Evolutionary conservation across 2,329 filamentous ascomycete genomes (phyloP).

Genomic region (Cladosporium cucumerinum): DNA sequence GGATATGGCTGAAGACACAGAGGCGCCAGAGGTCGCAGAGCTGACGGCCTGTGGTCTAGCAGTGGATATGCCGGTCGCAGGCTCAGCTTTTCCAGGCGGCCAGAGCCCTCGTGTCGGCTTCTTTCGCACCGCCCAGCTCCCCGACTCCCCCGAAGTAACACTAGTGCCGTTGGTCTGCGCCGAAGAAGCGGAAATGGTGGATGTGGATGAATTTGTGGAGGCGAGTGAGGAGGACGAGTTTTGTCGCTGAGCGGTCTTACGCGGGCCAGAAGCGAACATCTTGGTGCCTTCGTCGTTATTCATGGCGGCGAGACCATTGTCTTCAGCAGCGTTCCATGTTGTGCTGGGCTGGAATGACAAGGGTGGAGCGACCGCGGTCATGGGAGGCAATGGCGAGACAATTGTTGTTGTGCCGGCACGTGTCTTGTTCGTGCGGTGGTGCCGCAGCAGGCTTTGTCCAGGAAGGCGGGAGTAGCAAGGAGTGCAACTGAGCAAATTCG

Average conservation of each 20-base stretch:
- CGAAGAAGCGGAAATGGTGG: conserved; percentile 61
- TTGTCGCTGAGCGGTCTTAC: conserved; percentile 79
- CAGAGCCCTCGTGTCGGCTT: conserved; percentile 57
- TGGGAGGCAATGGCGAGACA: conserved; percentile 31
- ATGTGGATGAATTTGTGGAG: conserved; percentile 60
- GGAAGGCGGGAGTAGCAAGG: background rate
- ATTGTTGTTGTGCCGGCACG: conserved; percentile 9
- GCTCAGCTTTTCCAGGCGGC: conserved; percentile 64
- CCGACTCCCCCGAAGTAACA: conserved; percentile 27
- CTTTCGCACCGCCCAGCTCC: conserved; percentile 47
- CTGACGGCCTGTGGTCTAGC: conserved; percentile 61
- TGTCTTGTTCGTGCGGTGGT: background rate
- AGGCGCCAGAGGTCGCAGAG: conserved; percentile 55
- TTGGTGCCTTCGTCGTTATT: conserved; percentile 79
- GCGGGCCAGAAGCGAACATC: conserved; percentile 67
- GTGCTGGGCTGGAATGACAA: conserved; percentile 60
- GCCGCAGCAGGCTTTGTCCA: conserved; percentile 9
- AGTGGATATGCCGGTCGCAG: conserved; percentile 60
- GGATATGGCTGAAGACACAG: conserved; percentile 60
- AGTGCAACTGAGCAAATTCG: background rate
- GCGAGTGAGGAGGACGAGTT: conserved; percentile 86
- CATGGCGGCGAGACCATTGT: conserved; percentile 58
- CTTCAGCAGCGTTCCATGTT: conserved; percentile 47
- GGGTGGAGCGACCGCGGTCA: conserved; percentile 66
- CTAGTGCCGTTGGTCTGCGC: conserved; percentile 59